Base-by-base conservation (phyloP, 768 basidiomycete genomes). In the Russula foetens region DNA sequence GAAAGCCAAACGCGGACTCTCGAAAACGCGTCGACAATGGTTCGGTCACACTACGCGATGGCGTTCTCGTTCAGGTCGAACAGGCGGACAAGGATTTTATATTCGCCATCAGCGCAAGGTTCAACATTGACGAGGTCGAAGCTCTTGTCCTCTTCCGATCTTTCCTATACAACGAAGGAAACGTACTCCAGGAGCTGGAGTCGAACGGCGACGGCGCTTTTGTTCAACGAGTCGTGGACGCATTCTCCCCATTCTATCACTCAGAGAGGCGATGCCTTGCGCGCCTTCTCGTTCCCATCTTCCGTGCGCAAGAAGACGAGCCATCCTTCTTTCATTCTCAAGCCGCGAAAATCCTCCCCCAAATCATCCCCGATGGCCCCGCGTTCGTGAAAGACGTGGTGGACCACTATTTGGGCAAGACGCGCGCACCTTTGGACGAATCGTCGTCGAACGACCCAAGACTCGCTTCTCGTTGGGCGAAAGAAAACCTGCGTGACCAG, bases 51-150 rank as follows among this genome's bases (percentile, higher is more conserved):
- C 75, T 95, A n/a, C 72, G 78, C 14, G 87, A 90, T 68, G 86
- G 83, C 5, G 78, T 84, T 23, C 75, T 75, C 31, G 64, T 88
- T 24, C 77, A 77, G 59, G 79, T 92, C 39, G 86, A 88, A 63
- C 80, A 85, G 41, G 80, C 79, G 39, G 84, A 88, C 74, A 86
- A 87, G 69, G 82, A 86, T 57, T 83, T 84, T 64, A 78, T 86
- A 51, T 74, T 81, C 62, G 84, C 86, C 50, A 81, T 97, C 66
- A 90, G 92, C 73, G 70, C 77, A 45, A 79, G 78, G 60, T 85
- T 92, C 70, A 76, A 82, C 29, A 84, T 96, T 24, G 91, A 95
- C 73, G 83, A 95, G 67, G 76, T 92, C 1, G 83, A 87, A n/a
- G 85, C 91, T 0, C 77, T 88, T 45, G 74, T 86, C 4, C 78